A percentile compares a stretch with the other conserved stretches of the same genome.
These are phyloP conservation scores for Arabis hirsuta DNA, from an alignment of 345 rosid genomes.

Conservation along the genomic window DNA sequence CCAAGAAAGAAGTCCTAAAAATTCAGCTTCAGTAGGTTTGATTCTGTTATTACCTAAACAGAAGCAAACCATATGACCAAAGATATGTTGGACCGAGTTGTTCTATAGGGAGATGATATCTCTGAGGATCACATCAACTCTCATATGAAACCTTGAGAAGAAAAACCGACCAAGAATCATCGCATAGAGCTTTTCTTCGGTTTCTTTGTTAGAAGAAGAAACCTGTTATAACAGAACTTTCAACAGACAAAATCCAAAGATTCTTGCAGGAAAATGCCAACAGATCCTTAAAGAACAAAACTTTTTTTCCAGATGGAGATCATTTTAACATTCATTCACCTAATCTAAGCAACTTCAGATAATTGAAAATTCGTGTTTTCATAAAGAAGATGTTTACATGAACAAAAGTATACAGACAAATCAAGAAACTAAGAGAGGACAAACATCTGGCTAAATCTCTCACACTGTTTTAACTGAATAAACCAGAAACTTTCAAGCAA, in stretches of 20 bases:
- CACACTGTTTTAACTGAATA: constrained; percentile 37
- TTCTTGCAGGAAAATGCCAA: constrained; percentile 38
- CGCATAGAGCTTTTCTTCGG: background rate
- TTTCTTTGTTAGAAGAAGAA: constrained; percentile 23
- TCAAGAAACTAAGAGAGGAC: constrained; percentile 34
- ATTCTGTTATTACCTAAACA: constrained; percentile 29
- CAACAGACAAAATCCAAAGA: constrained; percentile 32
- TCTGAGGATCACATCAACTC: constrained; percentile 41
- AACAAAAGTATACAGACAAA: constrained; percentile 32
- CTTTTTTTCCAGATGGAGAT: background rate
- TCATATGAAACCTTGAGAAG: constrained; percentile 36
- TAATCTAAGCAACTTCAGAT: constrained; percentile 13
- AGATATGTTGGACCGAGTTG: constrained; percentile 48
- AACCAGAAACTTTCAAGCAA: constrained; percentile 34
- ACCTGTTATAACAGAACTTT: constrained; percentile 12
- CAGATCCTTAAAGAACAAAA: constrained; percentile 33
- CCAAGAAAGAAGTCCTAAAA: too few relatives aligned
- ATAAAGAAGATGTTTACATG: too few relatives aligned
- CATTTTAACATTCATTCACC: constrained; percentile 1
- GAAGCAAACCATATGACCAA: constrained; percentile 44
- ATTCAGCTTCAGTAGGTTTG: constrained; percentile 37
- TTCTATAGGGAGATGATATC: constrained; percentile 52
- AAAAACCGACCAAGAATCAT: constrained; percentile 31
- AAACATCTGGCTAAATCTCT: constrained; percentile 33
- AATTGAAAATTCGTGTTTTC: constrained; percentile 27